Base-by-base conservation (phyloP, 345 rosid genomes). In the Isatis tinctoria region DNA sequence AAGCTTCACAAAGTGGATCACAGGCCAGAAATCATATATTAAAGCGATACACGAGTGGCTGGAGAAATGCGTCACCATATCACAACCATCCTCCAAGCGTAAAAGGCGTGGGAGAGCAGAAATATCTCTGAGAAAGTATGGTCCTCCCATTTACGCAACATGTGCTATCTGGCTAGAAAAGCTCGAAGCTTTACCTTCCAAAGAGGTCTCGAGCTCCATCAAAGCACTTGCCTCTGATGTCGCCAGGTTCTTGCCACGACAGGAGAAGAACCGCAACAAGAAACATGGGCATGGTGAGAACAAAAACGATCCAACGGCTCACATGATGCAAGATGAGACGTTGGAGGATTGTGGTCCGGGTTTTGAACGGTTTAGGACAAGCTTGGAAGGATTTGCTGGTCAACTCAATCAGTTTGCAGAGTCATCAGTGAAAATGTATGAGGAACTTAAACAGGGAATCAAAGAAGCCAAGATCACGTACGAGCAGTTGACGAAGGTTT, bases 101-200 rank as follows among this genome's bases (percentile, higher is more conserved):
- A 90, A 83, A 62, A 80, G 72, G 64, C 73, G 57, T 62, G 11
- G 5, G 53, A 10, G 8, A 0, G 27, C 5, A 18, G 53, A 48
- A 48, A 18, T 48, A 1, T 48, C 53, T 48, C 53, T 24, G 27
- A 48, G 27, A 20, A 20, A 48, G 13, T 9, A 0, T 6, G 99
- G 96, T 20, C 97, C 99, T 73, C 97, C 97, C 13, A 85, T 90
- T 33, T 92, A 92, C 28, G 85, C 63, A 51, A 90, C 96, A 0
- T 87, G 92, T 33, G 92, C 82, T 37, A 74, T 69, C 60, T 92
- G 99, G 99, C 72, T 87, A 65, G 93, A 88, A 26, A 76, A 66
- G 71, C 87, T 92, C 32, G 70, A 83, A 8, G 57, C 6, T 0
- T 74, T 88, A 76, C 87, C 86, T 11, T 67, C 76, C 3, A 87